Percentiles rank a stretch among this genome's conserved stretches.
Evolutionary conservation across 495 filamentous ascomycete species (phyloP).

Genomic region (Neurospora sp.): DNA sequence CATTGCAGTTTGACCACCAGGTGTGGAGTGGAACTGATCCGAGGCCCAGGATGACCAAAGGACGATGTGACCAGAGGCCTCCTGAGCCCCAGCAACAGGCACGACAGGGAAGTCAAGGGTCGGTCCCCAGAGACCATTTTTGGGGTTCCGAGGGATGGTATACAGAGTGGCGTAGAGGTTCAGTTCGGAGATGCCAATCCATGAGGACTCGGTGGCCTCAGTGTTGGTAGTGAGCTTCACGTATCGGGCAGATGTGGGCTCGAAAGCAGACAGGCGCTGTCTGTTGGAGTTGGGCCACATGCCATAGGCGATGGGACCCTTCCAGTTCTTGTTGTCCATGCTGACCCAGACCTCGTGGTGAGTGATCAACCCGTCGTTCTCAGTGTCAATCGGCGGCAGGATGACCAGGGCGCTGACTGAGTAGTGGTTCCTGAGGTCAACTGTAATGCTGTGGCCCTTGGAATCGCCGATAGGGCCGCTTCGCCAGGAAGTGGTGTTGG

Average conservation of each 20-base stretch:
- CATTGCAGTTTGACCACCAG: constrained; percentile 31
- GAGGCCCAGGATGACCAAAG: not conserved
- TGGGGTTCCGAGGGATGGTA: not conserved
- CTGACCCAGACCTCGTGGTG: not conserved
- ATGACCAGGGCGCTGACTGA: not conserved
- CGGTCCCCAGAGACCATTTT: not conserved
- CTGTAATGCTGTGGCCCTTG: not conserved
- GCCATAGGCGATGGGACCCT: not conserved
- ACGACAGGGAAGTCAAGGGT: not conserved
- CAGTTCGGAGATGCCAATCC: not conserved
- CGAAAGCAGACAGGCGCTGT: not conserved
- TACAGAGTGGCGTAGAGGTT: not conserved
- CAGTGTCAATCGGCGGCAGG: not conserved
- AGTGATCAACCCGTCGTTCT: not conserved
- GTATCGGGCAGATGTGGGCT: not conserved
- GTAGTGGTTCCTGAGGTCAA: not conserved
- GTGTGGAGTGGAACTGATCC: not conserved
- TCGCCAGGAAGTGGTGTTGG: not conserved
- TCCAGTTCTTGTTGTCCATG: not conserved
- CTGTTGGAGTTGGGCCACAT: not conserved
- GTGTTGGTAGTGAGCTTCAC: not conserved
- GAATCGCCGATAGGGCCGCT: not conserved
- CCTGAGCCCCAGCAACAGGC: not conserved
- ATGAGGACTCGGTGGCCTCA: not conserved
- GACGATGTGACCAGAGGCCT: not conserved